Evolutionary conservation across 371 early-diverging fungal species (phyloP).

Genomic region (Vairimorpha necatrix): DNA sequence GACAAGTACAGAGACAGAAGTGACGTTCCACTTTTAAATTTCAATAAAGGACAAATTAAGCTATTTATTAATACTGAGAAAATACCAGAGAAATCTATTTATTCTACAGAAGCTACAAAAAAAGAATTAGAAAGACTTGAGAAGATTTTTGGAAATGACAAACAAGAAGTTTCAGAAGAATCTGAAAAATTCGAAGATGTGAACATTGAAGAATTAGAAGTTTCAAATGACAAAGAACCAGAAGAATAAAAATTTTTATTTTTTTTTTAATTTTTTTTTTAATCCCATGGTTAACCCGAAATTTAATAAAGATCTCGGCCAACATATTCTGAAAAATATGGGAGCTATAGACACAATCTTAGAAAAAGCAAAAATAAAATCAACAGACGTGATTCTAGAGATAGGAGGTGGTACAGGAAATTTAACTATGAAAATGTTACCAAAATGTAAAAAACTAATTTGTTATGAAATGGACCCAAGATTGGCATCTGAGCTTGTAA

Average conservation of each 20-base stretch:
- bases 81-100: not conserved
- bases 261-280: slow-evolving; percentile 2
- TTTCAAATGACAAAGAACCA: not conserved
- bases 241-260: not conserved
- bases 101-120: not conserved
- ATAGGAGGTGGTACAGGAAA: slow-evolving; percentile 99
- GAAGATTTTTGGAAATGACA: not conserved
- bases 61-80: slow-evolving; percentile 14
- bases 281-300: slow-evolving; percentile 67
- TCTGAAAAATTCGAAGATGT: not conserved
- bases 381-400: slow-evolving; percentile 90
- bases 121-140: slow-evolving; percentile 38
- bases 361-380: slow-evolving; percentile 82
- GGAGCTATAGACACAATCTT: slow-evolving; percentile 89
- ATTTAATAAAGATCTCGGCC: slow-evolving; percentile 94
- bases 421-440: slow-evolving; percentile 86
- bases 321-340: slow-evolving; percentile 97
- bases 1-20: not conserved
- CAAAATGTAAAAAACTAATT: slow-evolving; percentile 78
- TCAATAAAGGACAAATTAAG: slow-evolving; percentile 11
- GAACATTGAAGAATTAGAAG: not conserved
- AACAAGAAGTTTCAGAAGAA: not conserved
- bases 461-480: slow-evolving; percentile 82
- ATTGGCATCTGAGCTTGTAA: slow-evolving; percentile 88
- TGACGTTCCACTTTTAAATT: slow-evolving; percentile 16